Evolutionary conservation across 2,329 filamentous ascomycete species (phyloP), one percentile per base, ranked within the genome.

Genomic region (Metarhizium anisopliae): DNA sequence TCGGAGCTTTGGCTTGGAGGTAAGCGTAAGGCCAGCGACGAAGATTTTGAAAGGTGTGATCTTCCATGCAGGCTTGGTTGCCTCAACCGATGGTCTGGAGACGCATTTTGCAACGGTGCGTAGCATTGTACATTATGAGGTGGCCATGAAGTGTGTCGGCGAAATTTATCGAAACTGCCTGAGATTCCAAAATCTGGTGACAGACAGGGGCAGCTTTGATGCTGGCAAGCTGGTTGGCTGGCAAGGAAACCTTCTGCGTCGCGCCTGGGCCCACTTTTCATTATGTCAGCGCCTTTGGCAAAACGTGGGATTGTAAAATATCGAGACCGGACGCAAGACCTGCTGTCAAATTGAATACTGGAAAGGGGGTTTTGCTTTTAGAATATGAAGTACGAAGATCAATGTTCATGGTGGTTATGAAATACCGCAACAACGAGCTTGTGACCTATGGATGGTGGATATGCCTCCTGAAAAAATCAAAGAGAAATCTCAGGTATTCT

Each of bases 1-100:
- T 61, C 91, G 87, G 47, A 95, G 82, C 55, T 79, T 79, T 54
- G 93, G 59, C 54, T 71, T 70, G 35, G 59, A 62, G 35, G 47
- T 51, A 38, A 57, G 57, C 55, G 57, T 43, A 30, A 60, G 20
- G 8, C 62, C 55, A 16, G 66, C 61, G 30, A 65, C 62, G 55
- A 61, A 66, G 32, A 60, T 58, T 56, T 59, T 64, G 53, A 58
- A 59, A n/a, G 55, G 53, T 50, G 47, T 40, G 38, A 52, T 49
- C n/a, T 45, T 60, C 40, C 54, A 54, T 45, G 50, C 51, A 14
- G 56, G 53, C 25, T 42, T 53, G 45, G 51, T 52, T n/a, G 56
- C 56, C 47, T 58, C 56, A 47, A 55, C 14, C 47, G 51, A 45
- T 49, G 62, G 60, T 55, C 64, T 60, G 16, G 61, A 58, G 54